Conservation (phyloP, 1,284 basidiomycete genomes). For the Tylopilus orsonianus region DNA sequence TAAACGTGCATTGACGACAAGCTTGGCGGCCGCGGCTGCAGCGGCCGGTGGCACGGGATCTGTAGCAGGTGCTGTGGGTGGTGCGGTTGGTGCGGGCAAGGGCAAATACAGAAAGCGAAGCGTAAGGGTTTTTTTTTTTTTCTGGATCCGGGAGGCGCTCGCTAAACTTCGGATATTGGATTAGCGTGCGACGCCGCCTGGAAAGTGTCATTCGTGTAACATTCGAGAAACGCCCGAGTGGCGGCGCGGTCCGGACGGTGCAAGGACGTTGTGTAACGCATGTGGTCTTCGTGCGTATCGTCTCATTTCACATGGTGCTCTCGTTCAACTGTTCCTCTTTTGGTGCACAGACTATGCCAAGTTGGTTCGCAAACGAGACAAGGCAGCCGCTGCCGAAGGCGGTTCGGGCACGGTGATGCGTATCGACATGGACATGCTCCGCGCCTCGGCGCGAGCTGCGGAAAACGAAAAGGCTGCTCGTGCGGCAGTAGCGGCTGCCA, state of each 20-base stretch:
- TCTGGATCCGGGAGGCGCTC: conserved; percentile 13
- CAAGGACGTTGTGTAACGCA: conserved; percentile 77
- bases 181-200: conserved; percentile 76
- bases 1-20: conserved; percentile 67
- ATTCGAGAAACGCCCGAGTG: conserved; percentile 84
- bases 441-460: conserved; percentile 66
- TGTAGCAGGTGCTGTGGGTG: conserved; percentile 26
- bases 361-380: conserved; percentile 71
- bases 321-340: conserved; percentile 37
- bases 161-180: conserved; percentile 14
- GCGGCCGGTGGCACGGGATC: conserved; percentile 30
- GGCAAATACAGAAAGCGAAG: conserved; percentile 80
- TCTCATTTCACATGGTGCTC: background rate
- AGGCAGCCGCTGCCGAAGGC: conserved; percentile 53
- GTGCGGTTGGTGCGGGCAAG: conserved; percentile 41
- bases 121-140: conserved; percentile 45
- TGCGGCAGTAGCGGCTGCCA: conserved; percentile 13
- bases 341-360: conserved; percentile 68
- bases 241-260: conserved; percentile 77
- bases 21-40: conserved; percentile 42
- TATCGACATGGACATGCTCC: conserved; percentile 72
- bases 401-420: conserved; percentile 38
- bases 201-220: conserved; percentile 81
- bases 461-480: conserved; percentile 37
- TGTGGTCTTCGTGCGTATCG: conserved; percentile 72